These are phyloP conservation scores for Botrytis fabae DNA, from an alignment of 2,329 filamentous ascomycete genomes.

Conservation along the genomic window DNA sequence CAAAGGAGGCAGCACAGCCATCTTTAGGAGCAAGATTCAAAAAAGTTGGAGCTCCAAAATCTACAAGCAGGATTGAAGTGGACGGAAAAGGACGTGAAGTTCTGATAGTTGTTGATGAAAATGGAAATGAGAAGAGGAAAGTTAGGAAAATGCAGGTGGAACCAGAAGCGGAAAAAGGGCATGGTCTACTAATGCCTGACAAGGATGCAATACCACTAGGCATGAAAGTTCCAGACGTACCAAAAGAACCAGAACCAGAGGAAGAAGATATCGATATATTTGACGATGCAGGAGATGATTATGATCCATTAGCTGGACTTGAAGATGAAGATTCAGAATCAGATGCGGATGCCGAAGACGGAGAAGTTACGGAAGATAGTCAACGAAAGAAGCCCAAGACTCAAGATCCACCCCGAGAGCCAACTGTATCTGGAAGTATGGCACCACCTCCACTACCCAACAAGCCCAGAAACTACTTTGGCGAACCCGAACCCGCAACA, in stretches of 20 bases:
- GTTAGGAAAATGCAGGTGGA: conserved; percentile 54
- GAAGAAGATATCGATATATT: conserved; percentile 65
- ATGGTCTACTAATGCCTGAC: conserved; percentile 52
- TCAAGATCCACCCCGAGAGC: conserved; percentile 20
- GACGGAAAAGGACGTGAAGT: conserved; percentile 63
- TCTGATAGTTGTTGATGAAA: conserved; percentile 64
- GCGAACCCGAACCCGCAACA: conserved; percentile 53
- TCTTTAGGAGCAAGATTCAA: conserved; percentile 61
- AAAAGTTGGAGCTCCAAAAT: conserved; percentile 59
- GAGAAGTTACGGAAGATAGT: conserved; percentile 43
- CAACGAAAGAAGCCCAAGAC: conserved; percentile 27
- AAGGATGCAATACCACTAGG: conserved; percentile 59
- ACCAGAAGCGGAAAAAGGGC: conserved; percentile 43
- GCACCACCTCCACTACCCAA: conserved; percentile 48
- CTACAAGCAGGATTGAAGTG: conserved; percentile 59
- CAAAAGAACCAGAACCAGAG: conserved; percentile 50
- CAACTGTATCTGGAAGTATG: conserved; percentile 41
- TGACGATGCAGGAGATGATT: conserved; percentile 64
- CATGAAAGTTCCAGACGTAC: conserved; percentile 64
- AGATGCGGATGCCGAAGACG: conserved; percentile 47
- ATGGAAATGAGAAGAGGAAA: conserved; percentile 66
- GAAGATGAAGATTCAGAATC: conserved; percentile 43
- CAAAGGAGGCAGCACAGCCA: conserved; percentile 53
- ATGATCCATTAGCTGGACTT: conserved; percentile 64
- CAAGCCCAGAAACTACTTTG: conserved; percentile 60